A percentile compares a stretch with the other conserved stretches of the same genome.
Conservation (phyloP, 257 asterid genomes). For the Thymus quinquecostatus region DNA sequence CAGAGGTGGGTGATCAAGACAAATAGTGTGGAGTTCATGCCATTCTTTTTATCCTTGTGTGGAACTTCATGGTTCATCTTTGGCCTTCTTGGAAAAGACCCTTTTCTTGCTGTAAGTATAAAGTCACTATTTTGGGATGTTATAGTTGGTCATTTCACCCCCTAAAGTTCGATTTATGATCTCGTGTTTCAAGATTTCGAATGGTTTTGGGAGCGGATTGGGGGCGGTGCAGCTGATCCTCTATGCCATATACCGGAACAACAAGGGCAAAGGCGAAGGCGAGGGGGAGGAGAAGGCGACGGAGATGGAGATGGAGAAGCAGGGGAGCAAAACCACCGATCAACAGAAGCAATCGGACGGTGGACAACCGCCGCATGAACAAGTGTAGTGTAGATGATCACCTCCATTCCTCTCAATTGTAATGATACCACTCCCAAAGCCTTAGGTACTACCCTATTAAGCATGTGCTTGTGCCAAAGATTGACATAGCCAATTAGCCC, state of each 20-base stretch:
- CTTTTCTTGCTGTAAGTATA: conserved; percentile 76
- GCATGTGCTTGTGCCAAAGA: not conserved
- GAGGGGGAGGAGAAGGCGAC: not conserved
- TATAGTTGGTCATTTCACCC: not conserved
- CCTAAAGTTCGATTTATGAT: not conserved
- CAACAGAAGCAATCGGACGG: conserved; percentile 31
- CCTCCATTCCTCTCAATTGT: not conserved
- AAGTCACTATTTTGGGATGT: not conserved
- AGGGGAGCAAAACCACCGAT: conserved; percentile 30
- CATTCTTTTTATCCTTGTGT: conserved; percentile 72
- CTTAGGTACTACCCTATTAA: conserved; percentile 16
- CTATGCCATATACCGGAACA: conserved; percentile 61
- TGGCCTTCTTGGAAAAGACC: conserved; percentile 79
- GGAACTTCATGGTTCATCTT: conserved; percentile 82
- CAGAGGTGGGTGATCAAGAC: conserved; percentile 84
- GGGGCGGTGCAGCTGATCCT: conserved; percentile 77
- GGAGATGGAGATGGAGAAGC: conserved; percentile 42
- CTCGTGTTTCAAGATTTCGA: conserved; percentile 50
- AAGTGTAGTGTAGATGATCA: conserved; percentile 27
- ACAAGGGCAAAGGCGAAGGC: conserved; percentile 42
- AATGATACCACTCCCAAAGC: conserved; percentile 8
- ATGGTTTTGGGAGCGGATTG: conserved; percentile 74
- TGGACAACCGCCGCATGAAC: conserved; percentile 30
- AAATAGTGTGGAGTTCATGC: conserved; percentile 89
- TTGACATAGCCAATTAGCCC: not conserved